phyloP scores from a whole-genome alignment of 1,284 basidiomycete species.

The Peniophora sp. region DNA sequence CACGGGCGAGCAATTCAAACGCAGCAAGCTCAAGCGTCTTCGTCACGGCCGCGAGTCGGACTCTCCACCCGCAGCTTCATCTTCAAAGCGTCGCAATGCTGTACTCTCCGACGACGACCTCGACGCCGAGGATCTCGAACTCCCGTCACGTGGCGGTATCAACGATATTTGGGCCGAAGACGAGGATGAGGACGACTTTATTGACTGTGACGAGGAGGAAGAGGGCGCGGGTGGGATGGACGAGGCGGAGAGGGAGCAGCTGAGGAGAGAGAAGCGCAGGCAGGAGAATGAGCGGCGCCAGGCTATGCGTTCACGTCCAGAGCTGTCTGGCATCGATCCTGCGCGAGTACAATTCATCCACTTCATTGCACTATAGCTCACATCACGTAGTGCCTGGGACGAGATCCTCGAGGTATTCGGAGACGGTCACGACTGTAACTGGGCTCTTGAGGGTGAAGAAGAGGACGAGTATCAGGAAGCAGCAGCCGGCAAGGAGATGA shows the following conservation, averaged over 20 bases:
- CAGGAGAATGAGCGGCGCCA: conserved; percentile 58
- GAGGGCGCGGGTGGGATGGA: conserved; percentile 62
- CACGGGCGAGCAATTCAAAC: conserved; percentile 67
- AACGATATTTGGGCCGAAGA: conserved; percentile 83
- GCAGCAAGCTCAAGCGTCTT: conserved; percentile 56
- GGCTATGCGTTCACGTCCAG: conserved; percentile 60
- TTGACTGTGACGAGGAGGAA: conserved; percentile 86
- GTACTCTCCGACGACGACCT: conserved; percentile 68
- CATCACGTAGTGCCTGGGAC: conserved; percentile 75
- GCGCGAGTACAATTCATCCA: conserved; percentile 46
- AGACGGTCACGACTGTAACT: conserved; percentile 95
- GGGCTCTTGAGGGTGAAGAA: conserved; percentile 72
- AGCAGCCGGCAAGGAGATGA: conserved; percentile 60
- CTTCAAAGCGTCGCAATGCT: conserved; percentile 48
- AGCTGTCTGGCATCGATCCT: conserved; percentile 81
- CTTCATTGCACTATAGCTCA: conserved; percentile 14
- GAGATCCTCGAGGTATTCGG: conserved; percentile 98
- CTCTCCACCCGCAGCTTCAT: conserved; percentile 53
- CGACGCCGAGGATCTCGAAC: conserved; percentile 41
- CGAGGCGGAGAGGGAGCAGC: conserved; percentile 66
- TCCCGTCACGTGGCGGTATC: conserved; percentile 58
- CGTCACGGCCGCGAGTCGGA: conserved; percentile 64
- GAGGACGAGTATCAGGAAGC: conserved; percentile 46
- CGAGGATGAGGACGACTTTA: conserved; percentile 78
- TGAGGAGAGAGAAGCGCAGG: conserved; percentile 58